phyloP scores from a whole-genome alignment of 2,329 filamentous ascomycete genomes.

The Fusarium sp. region DNA sequence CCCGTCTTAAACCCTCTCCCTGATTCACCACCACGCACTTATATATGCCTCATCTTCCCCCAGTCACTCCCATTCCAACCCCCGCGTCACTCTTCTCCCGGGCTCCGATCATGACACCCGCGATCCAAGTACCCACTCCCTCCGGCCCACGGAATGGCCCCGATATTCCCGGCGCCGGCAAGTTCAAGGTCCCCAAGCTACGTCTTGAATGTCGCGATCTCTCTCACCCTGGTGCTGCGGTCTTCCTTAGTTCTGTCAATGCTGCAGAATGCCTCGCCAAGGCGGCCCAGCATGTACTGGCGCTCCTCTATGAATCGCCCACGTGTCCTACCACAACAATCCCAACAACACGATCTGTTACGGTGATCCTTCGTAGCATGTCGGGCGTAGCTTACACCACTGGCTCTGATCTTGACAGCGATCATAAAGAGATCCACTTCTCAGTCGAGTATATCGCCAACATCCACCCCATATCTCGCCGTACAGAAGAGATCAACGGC shows the following conservation, averaged over 20 bases:
- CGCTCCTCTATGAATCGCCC: slow-evolving; percentile 74
- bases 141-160: slow-evolving; percentile 28
- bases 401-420: slow-evolving; percentile 79
- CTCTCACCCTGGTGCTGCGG: slow-evolving; percentile 67
- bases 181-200: slow-evolving; percentile 64
- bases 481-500: slow-evolving; percentile 76
- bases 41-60: slow-evolving; percentile 43
- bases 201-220: slow-evolving; percentile 71
- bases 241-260: slow-evolving; percentile 76
- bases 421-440: slow-evolving; percentile 95
- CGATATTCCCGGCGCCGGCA: slow-evolving; percentile 26
- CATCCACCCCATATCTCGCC: slow-evolving; percentile 57
- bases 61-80: slow-evolving; percentile 39
- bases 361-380: slow-evolving; percentile 83
- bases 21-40: slow-evolving; percentile 6
- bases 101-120: slow-evolving; percentile 46
- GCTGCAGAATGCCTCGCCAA: slow-evolving; percentile 69
- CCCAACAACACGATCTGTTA: slow-evolving; percentile 84
- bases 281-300: slow-evolving; percentile 76
- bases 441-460: slow-evolving; percentile 77
- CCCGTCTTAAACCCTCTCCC: neutral
- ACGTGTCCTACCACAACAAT: slow-evolving; percentile 54
- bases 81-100: slow-evolving; percentile 40
- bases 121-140: slow-evolving; percentile 37
- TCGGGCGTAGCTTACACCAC: slow-evolving; percentile 90